Percentiles rank a stretch among this genome's conserved stretches.
Evolutionary conservation across 2,329 filamentous ascomycete species (phyloP).

Genomic region (Diplocarpon rosae): DNA sequence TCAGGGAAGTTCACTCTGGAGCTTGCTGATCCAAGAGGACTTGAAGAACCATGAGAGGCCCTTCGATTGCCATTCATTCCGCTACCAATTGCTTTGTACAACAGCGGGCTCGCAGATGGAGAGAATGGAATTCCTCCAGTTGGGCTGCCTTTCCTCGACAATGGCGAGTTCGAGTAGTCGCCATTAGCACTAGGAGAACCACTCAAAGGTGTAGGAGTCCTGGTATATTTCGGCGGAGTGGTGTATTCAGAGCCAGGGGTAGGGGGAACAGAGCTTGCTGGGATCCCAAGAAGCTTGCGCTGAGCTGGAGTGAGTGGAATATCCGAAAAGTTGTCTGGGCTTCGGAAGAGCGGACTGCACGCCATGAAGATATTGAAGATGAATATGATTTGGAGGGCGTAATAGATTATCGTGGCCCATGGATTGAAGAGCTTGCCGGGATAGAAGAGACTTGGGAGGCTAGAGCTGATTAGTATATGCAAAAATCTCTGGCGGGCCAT

Average conservation of each 20-base stretch:
- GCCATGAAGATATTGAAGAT: constrained; percentile 62
- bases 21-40: constrained; percentile 39
- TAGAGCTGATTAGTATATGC: constrained; percentile 10
- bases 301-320: constrained; percentile 87
- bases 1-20: constrained; percentile 33
- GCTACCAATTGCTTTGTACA: constrained; percentile 54
- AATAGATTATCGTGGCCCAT: constrained; percentile 29
- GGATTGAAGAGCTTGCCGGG: constrained; percentile 14
- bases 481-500: neutral
- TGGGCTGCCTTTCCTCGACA: constrained; percentile 45
- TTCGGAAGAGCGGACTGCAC: constrained; percentile 59
- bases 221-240: constrained; percentile 78
- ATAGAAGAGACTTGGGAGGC: constrained; percentile 23
- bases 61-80: constrained; percentile 38
- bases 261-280: constrained; percentile 49
- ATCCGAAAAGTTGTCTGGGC: constrained; percentile 69
- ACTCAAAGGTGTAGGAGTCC: constrained; percentile 51
- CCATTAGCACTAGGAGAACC: constrained; percentile 46
- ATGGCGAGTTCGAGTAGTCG: constrained; percentile 43
- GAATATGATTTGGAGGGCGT: constrained; percentile 43
- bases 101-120: constrained; percentile 43
- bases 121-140: constrained; percentile 35
- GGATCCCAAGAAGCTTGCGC: constrained; percentile 71
- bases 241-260: constrained; percentile 64
- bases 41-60: constrained; percentile 51